These are phyloP conservation scores for Beauveria sp. DNA, from an alignment of 2,329 filamentous ascomycete genomes.

Conservation along the genomic window DNA sequence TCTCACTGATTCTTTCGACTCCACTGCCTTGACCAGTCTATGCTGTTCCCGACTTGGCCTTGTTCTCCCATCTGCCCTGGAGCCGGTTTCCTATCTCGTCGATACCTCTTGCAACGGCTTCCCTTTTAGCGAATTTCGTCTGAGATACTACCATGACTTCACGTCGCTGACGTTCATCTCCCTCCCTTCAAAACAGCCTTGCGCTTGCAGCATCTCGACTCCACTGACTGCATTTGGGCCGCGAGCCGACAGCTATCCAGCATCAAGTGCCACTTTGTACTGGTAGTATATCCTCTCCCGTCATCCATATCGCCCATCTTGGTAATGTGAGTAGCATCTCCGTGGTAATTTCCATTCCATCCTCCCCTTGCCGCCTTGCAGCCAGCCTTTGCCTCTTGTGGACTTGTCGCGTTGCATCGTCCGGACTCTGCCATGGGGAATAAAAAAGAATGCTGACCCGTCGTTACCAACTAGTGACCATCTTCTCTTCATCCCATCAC, in stretches of 20 bases:
- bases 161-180: constrained; percentile 12
- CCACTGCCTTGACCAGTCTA: constrained; percentile 10
- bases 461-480: neutral
- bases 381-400: constrained; percentile 3
- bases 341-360: constrained; percentile 13
- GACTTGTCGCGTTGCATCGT: neutral
- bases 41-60: constrained; percentile 11
- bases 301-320: neutral
- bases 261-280: neutral
- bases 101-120: neutral
- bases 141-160: neutral
- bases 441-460: constrained; percentile 12
- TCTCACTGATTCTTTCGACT: neutral
- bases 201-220: constrained; percentile 8
- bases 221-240: constrained; percentile 7
- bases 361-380: constrained; percentile 10
- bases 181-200: constrained; percentile 11
- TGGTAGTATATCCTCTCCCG: neutral
- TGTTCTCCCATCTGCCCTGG: constrained; percentile 1
- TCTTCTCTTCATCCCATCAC: neutral
- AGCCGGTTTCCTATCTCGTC: constrained; percentile 7
- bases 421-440: neutral
- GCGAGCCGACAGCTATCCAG: neutral
- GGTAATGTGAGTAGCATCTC: constrained; percentile 10
- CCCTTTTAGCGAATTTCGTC: neutral